Percentiles rank a stretch among this genome's conserved stretches.
Conservation (phyloP, 768 basidiomycete species). For the Favolaschia claudopus region DNA sequence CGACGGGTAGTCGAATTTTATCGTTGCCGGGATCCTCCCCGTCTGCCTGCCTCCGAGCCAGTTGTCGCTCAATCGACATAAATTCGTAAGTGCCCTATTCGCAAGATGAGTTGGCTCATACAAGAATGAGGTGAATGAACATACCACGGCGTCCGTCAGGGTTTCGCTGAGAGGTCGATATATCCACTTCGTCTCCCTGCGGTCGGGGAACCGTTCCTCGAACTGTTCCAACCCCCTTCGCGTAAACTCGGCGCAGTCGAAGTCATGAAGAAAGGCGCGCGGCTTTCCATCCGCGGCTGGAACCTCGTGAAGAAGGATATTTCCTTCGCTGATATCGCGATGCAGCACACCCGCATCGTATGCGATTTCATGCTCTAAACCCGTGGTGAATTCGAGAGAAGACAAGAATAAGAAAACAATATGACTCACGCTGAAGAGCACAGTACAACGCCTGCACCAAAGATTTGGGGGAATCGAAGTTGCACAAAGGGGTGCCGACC, state of each 20-base stretch:
- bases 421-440: constrained; percentile 8
- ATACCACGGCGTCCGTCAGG: constrained; percentile 5
- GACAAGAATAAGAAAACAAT: neutral
- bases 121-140: neutral
- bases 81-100: constrained; percentile 20
- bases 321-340: constrained; percentile 22
- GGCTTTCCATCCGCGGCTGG: neutral
- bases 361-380: constrained; percentile 1
- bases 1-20: too few relatives aligned
- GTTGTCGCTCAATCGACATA: constrained; percentile 14
- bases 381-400: neutral
- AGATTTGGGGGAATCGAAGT: neutral
- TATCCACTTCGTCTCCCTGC: neutral
- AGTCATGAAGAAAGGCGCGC: constrained; percentile 13
- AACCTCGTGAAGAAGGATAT: neutral
- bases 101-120: neutral
- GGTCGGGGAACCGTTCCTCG: neutral
- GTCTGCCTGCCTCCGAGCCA: neutral
- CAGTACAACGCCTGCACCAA: neutral
- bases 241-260: constrained; percentile 19
- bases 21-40: too few relatives aligned
- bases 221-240: neutral
- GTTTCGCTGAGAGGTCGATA: neutral
- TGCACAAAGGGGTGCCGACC: constrained; percentile 8
- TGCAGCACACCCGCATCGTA: constrained; percentile 13